Base-by-base conservation (phyloP, 257 asterid species). In the Jaltomata sinuosa region DNA sequence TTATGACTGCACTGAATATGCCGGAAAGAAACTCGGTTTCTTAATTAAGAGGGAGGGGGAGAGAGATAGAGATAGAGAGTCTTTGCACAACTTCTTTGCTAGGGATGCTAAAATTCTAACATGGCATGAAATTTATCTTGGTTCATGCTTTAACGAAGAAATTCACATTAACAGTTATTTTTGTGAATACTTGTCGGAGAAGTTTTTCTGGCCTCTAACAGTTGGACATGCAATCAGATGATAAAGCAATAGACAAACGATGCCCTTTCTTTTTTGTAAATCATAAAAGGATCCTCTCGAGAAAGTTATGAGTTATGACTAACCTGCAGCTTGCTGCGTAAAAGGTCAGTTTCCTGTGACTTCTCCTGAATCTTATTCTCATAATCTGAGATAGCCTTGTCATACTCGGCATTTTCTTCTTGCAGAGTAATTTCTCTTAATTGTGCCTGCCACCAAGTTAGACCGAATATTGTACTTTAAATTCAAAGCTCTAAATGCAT, bases 331-430 rank as follows among this genome's bases (percentile, higher is more conserved):
- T 91, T 96, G 88, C 69, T 88, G 86, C 85, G 89, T 69, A 96
- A 92, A 86, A 87, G n/a, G 47, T 92, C 91, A 54, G 96, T 95
- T 87, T 94, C 99, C 84, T 89, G 91, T 84, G 89, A 68, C 89
- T 89, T 93, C 88, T 90, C 98, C 92, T 84, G 93, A 67, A 96
- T 90, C 87, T 92, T 96, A 83, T 57, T 87, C 89, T 93, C 94
- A 80, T 91, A 94, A 91, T 79, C 87, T 8, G 93, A 89, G 84
- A 96, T 92, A 68, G 93, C 92, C 61, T 87, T 87, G 84, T 93
- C 93, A 79, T 92, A 96, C 90, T 94, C 98, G 5, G 87, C 93
- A 89, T 96, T 94, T 89, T 94, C 99, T 87, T 94, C 95, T 89
- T 61, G 96, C 89, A 96, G 87, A 55, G 92, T 90, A 80, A 89